Conservation (phyloP, 805 yeast genomes). For the Groenewaldozyma tartarivorans region DNA sequence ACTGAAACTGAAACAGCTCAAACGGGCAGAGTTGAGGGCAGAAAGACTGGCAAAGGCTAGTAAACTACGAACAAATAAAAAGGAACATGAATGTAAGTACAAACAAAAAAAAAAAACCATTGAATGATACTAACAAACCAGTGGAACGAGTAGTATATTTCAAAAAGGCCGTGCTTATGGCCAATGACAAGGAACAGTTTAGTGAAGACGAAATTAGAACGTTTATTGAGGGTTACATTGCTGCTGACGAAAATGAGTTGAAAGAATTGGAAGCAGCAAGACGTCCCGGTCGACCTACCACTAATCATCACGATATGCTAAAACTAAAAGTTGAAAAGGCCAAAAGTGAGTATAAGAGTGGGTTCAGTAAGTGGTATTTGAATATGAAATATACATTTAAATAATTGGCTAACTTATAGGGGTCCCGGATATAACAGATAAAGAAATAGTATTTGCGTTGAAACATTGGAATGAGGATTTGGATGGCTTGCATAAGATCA, state of each 20-base stretch:
- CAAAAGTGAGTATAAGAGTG: conserved; percentile 51
- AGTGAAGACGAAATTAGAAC: conserved; percentile 48
- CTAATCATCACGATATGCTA: conserved; percentile 57
- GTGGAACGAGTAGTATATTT: conserved; percentile 48
- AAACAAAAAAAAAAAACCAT: too few relatives aligned
- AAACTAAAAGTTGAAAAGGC: conserved; percentile 58
- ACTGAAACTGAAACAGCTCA: conserved; percentile 73
- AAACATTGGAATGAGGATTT: conserved; percentile 73
- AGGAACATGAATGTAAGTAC: conserved; percentile 20
- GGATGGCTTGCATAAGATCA: conserved; percentile 65
- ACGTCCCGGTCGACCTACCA: conserved; percentile 82
- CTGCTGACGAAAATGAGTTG: conserved; percentile 54
- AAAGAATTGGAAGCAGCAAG: conserved; percentile 49
- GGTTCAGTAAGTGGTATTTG: conserved; percentile 36
- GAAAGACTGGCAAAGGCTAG: conserved; percentile 55
- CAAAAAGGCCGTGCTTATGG: conserved; percentile 47
- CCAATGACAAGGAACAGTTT: conserved; percentile 35
- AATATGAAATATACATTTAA: too few relatives aligned
- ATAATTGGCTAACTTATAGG: too few relatives aligned
- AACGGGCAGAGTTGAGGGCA: conserved; percentile 81
- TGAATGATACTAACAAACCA: too few relatives aligned
- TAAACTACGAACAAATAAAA: conserved; percentile 42
- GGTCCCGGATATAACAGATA: conserved; percentile 63
- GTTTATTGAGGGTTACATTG: conserved; percentile 44
- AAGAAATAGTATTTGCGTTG: conserved; percentile 47